A percentile compares a stretch with the other conserved stretches of the same genome.
Evolutionary conservation across 768 basidiomycete genomes (phyloP).

Genomic region (Thelephora ganbajun): DNA sequence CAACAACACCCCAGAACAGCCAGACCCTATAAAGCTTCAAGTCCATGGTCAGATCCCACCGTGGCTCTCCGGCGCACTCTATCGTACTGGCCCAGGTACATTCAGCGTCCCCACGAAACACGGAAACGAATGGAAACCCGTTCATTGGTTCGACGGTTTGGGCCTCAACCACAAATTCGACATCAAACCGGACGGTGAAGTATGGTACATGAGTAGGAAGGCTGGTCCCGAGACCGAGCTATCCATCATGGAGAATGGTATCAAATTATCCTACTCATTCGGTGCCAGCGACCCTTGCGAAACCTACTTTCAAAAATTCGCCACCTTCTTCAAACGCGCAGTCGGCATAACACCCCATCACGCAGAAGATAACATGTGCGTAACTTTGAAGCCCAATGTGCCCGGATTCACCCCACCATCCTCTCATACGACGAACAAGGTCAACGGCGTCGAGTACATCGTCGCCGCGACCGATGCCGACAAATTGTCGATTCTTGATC

Average conservation of each 20-base stretch:
- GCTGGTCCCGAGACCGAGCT: conserved; percentile 17
- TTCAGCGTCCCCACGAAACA: conserved; percentile 15
- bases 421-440: not conserved
- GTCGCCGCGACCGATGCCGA: conserved; percentile 19
- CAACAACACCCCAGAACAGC: conserved; percentile 11
- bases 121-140: conserved; percentile 10
- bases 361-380: conserved; percentile 7
- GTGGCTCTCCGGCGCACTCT: conserved; percentile 23
- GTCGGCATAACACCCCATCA: not conserved
- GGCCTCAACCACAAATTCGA: conserved; percentile 26
- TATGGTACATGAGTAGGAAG: conserved; percentile 22
- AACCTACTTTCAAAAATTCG: conserved; percentile 14
- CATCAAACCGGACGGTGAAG: conserved; percentile 16
- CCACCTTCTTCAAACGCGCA: conserved; percentile 8
- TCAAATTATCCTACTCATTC: conserved; percentile 8
- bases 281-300: conserved; percentile 15
- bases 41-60: conserved; percentile 16
- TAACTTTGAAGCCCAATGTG: conserved; percentile 13
- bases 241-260: conserved; percentile 11
- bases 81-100: conserved; percentile 25
- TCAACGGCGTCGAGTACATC: conserved; percentile 11
- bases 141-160: conserved; percentile 30
- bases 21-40: conserved; percentile 10
- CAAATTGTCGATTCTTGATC: conserved; percentile 19
- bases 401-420: conserved; percentile 7